Evolutionary conservation across 805 yeast genomes (phyloP).

Genomic region (Pichia membranifaciens): DNA sequence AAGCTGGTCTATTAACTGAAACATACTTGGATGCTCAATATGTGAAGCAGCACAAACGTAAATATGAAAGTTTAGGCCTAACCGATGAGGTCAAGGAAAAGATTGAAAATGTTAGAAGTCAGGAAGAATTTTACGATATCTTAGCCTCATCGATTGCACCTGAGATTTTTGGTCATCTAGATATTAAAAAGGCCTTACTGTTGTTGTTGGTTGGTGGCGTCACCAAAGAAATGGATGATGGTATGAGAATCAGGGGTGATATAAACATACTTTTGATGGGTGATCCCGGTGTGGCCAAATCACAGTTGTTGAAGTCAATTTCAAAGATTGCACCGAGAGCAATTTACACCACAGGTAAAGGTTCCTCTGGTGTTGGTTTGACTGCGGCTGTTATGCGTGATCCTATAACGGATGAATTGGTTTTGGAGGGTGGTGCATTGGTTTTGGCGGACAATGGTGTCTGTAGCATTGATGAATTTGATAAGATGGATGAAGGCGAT

Average conservation of each 20-base stretch:
- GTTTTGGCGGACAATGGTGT: constrained; percentile 96
- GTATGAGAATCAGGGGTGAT: constrained; percentile 96
- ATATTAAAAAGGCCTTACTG: constrained; percentile 85
- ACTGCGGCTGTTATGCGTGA: constrained; percentile 99
- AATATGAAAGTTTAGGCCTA: constrained; percentile 61
- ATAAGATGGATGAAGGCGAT: constrained; percentile 96
- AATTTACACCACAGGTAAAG: constrained; percentile 96
- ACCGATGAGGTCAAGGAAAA: constrained; percentile 50
- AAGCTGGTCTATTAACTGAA: constrained; percentile 91
- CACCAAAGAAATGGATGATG: constrained; percentile 90
- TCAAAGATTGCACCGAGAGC: constrained; percentile 93
- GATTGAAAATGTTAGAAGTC: constrained; percentile 47
- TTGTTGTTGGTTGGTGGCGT: constrained; percentile 91
- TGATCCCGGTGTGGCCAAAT: constrained; percentile 99
- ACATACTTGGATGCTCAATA: constrained; percentile 87
- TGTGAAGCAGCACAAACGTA: constrained; percentile 82
- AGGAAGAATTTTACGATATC: constrained; percentile 72
- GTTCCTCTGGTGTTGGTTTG: constrained; percentile 97
- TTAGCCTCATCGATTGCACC: constrained; percentile 92
- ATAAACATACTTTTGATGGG: constrained; percentile 96
- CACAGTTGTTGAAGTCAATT: constrained; percentile 87
- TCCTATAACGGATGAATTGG: constrained; percentile 98
- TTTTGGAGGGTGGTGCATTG: constrained; percentile 95
- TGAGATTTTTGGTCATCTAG: constrained; percentile 90
- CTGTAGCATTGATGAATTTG: constrained; percentile 98